Evolutionary conservation across 495 filamentous ascomycete genomes (phyloP).

Genomic region (Hypoxylon subgilvum): DNA sequence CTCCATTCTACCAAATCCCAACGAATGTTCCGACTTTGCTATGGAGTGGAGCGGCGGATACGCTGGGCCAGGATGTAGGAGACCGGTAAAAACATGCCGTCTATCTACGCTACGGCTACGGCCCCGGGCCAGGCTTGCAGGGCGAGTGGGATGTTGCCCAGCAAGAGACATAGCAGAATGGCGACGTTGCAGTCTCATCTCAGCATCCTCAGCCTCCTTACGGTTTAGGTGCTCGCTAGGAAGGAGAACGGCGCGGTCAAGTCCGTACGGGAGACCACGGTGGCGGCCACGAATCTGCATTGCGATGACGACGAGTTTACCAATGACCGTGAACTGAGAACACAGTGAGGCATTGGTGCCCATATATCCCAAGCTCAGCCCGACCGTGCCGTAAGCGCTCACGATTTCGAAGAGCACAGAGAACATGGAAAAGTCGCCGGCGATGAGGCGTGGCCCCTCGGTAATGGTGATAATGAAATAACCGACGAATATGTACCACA

Average conservation of each 20-base stretch:
- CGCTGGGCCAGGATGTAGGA: constrained; percentile 49
- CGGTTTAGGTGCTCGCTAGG: constrained; percentile 77
- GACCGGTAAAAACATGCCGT: constrained; percentile 40
- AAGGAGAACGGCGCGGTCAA: constrained; percentile 88
- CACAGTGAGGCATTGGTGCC: constrained; percentile 77
- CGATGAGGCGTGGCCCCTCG: constrained; percentile 70
- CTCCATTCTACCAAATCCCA: constrained; percentile 21
- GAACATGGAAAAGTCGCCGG: constrained; percentile 74
- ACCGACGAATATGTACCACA: constrained; percentile 93
- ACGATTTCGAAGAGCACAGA: constrained; percentile 87
- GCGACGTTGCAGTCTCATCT: constrained; percentile 60
- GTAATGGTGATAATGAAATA: constrained; percentile 86
- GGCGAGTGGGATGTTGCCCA: constrained; percentile 22
- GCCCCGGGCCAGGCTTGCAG: constrained; percentile 26
- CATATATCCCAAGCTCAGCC: constrained; percentile 83
- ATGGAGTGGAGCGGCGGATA: constrained; percentile 22
- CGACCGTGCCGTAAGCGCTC: constrained; percentile 93
- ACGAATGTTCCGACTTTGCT: constrained; percentile 23
- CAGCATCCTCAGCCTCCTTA: constrained; percentile 68
- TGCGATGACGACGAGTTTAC: constrained; percentile 90
- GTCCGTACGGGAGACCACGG: constrained; percentile 86
- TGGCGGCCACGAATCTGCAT: constrained; percentile 94
- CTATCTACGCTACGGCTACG: constrained; percentile 40
- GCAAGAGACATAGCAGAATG: constrained; percentile 58
- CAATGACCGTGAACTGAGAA: constrained; percentile 75